phyloP scores from a whole-genome alignment of 768 basidiomycete genomes.

The Heimioporus sp. region DNA sequence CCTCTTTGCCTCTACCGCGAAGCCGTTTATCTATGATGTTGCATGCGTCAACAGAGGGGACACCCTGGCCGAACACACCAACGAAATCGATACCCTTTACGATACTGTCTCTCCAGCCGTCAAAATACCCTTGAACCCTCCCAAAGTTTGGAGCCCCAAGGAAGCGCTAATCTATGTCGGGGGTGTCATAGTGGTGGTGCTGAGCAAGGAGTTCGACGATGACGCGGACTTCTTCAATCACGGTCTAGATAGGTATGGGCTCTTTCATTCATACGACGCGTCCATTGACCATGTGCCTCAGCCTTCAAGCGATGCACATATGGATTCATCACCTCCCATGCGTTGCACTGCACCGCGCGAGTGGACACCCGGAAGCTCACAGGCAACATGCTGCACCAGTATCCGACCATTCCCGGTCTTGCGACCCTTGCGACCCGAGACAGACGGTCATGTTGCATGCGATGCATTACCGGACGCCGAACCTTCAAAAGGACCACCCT shows the following conservation, averaged over 20 bases:
- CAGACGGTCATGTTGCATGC: constrained; percentile 2
- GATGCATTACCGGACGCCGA: constrained; percentile 5
- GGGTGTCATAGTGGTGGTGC: constrained; percentile 10
- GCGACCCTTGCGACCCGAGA: constrained; percentile 16
- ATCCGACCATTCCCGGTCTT: constrained; percentile 33
- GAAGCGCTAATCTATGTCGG: constrained; percentile 12
- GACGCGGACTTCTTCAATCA: constrained; percentile 8
- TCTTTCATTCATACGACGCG: neutral
- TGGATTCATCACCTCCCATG: constrained; percentile 37
- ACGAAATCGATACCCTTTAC: constrained; percentile 15
- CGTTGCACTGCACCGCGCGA: constrained; percentile 25
- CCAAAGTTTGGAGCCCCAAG: constrained; percentile 15
- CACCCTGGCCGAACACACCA: constrained; percentile 9
- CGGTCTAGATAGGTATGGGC: constrained; percentile 9
- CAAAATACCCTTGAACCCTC: constrained; percentile 9
- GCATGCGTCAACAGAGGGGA: constrained; percentile 8
- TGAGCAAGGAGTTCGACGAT: constrained; percentile 12
- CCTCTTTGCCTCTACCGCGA: constrained; percentile 6
- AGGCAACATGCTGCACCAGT: constrained; percentile 34
- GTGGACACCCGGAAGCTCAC: constrained; percentile 21
- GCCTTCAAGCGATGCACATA: constrained; percentile 41
- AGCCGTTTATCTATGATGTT: constrained; percentile 10
- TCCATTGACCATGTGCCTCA: constrained; percentile 8
- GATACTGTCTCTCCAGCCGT: constrained; percentile 1
- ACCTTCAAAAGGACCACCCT: neutral